Evolutionary conservation across 106 monocot genomes (phyloP).

Genomic region (Platanthera zijinensis): DNA sequence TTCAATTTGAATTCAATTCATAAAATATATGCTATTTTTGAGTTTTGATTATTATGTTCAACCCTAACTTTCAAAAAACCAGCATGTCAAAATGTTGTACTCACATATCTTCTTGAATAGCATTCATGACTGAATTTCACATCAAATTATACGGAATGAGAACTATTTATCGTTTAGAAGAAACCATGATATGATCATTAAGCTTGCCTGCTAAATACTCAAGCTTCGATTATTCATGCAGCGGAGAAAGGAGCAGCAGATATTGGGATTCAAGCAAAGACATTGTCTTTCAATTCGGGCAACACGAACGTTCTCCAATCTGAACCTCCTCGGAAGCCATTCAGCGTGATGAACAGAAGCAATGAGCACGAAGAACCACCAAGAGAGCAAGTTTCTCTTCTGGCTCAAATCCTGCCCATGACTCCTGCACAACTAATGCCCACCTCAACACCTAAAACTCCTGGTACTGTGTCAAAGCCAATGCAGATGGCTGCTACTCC

Average conservation of each 20-base stretch:
- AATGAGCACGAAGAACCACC: constrained; percentile 4
- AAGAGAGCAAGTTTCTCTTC: constrained; percentile 15
- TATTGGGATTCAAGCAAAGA: constrained; percentile 6
- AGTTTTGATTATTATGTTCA: no score
- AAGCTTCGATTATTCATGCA: constrained; percentile 1
- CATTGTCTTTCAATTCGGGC: constrained; percentile 7
- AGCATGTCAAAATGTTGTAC: no score
- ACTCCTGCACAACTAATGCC: constrained; percentile 8
- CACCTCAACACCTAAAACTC: constrained; percentile 23
- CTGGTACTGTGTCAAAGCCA: constrained; percentile 23
- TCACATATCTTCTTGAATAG: no score
- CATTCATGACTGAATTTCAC: no score
- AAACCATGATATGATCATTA: background rate
- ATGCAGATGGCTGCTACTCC: constrained; percentile 29
- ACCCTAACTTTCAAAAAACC: no score
- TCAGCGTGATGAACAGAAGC: background rate
- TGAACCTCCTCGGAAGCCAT: background rate
- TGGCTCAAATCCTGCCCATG: background rate
- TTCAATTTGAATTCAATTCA: no score
- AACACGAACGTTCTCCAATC: background rate
- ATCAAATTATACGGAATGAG: background rate
- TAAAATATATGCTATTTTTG: no score
- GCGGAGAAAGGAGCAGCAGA: constrained; percentile 16
- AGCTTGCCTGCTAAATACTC: background rate
- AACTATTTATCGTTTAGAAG: no score